Evolutionary conservation across 2,329 filamentous ascomycete species (phyloP), one percentile per base, ranked within the genome.

Genomic region (Cytospora piceae): DNA sequence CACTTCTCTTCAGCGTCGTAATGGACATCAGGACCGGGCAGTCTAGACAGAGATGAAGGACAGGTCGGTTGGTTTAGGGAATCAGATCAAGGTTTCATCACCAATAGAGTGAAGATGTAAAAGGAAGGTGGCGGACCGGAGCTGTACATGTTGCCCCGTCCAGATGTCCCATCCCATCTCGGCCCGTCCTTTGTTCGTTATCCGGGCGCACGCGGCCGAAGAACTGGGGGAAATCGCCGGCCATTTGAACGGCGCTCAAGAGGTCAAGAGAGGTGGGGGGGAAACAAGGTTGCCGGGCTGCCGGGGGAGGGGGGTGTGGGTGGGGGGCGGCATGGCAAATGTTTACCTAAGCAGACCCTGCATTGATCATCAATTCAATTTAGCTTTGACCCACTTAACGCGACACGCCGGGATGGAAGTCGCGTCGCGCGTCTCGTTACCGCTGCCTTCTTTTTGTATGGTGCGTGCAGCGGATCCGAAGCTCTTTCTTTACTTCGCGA

Each of bases 201-300:
- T 63, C 49, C 61, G 61, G 61, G 61, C 61, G 61, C 61, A 51
- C 56, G 61, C 61, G 61, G 61, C 61, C 61, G 61, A 63, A 57
- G 61, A 51, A 46, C 32, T 42, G 53, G 61, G 61, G 61, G 17
- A 20, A 51, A 39, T 7, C 29, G 42, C 61, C 54, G 46, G 46
- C 8, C n/a, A 14, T 49, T 49, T 49, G 46, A 49, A 22, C 46
- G 46, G 46, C 46, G 46, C 46, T 49, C 8, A 22, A 24, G 11
- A 20, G 46, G 1, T 49, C 20, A 8, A 24, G n/a, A n/a, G 39
- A 42, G 17, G 27, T 29, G 17, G 39, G 17, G 39, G 3, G 12
- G 32, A 34, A 2, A n/a, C n/a, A 20, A 6, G 14, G 15, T 29
- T 29, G 27, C 27, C 27, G 27, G 27, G 27, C 3, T 3, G 27